A percentile compares a stretch with the other conserved stretches of the same genome.
phyloP scores from a whole-genome alignment of 225 moss, liverwort and hornwort genomes.

The Rhytidiadelphus loreus region DNA sequence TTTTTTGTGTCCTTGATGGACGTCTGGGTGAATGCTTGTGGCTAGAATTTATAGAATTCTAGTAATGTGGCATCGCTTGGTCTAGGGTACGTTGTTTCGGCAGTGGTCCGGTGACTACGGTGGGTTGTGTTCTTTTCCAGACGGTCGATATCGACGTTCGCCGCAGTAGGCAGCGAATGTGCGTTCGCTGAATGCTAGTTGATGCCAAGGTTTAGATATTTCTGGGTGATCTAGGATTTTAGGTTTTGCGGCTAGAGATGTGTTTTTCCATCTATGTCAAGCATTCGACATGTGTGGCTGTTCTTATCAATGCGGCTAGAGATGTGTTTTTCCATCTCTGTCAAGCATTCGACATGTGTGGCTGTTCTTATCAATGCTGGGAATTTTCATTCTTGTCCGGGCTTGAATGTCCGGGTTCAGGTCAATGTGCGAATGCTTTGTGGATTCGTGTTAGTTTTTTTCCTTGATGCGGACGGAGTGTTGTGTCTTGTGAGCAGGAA shows the following conservation, averaged over 20 bases:
- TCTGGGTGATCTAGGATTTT: neutral
- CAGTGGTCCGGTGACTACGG: neutral
- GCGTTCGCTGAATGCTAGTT: neutral
- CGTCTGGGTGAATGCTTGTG: too few species aligned
- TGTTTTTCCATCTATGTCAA: neutral
- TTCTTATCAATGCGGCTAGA: too few species aligned
- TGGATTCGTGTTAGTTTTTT: too few species aligned
- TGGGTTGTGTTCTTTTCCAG: neutral
- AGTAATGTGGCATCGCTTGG: neutral
- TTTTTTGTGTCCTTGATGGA: neutral
- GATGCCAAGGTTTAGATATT: neutral
- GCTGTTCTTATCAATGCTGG: neutral
- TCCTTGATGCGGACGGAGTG: neutral
- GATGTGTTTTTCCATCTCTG: neutral
- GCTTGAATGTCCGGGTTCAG: too few species aligned
- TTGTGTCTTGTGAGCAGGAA: neutral
- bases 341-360: neutral
- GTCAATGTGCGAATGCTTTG: neutral
- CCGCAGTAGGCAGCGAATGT: neutral
- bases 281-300: neutral
- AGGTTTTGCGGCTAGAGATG: neutral
- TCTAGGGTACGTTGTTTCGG: neutral
- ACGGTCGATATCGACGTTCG: too few species aligned
- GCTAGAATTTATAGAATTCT: neutral
- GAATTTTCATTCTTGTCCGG: neutral